Conservation (phyloP, 129 eudicot species). For the Logfia minima region DNA sequence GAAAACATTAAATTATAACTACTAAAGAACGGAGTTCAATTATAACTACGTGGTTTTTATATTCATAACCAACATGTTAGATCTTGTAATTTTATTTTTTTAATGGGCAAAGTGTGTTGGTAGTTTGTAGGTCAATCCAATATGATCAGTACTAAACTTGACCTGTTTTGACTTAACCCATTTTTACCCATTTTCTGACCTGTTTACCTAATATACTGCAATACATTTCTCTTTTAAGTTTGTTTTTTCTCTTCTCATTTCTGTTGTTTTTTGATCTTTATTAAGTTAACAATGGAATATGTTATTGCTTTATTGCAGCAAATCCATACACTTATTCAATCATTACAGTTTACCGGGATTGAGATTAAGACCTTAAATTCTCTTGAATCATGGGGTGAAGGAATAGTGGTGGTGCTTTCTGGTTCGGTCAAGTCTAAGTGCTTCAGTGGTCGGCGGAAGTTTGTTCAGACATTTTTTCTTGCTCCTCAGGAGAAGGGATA, state of each 20-base stretch:
- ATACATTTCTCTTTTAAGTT: not conserved
- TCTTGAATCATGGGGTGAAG: conserved; percentile 72
- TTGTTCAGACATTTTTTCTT: conserved; percentile 81
- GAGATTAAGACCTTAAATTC: conserved; percentile 85
- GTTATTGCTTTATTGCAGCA: conserved; percentile 53
- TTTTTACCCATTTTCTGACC: too few relatives aligned
- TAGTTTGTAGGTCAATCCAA: not conserved
- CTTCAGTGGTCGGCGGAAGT: conserved; percentile 66
- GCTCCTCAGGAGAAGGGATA: conserved; percentile 92
- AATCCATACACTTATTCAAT: conserved; percentile 60
- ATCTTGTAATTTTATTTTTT: not conserved
- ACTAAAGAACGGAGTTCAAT: too few relatives aligned
- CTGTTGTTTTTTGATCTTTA: not conserved
- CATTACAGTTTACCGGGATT: conserved; percentile 58
- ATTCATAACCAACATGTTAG: not conserved
- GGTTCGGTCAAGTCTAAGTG: conserved; percentile 64
- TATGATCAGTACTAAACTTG: not conserved
- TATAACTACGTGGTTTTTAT: too few relatives aligned
- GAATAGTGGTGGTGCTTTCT: conserved; percentile 76
- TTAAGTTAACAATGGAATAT: not conserved
- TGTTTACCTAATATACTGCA: not conserved
- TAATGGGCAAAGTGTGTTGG: not conserved
- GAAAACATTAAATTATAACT: not conserved
- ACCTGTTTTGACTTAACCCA: not conserved
- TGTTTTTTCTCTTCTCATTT: not conserved